A percentile compares a stretch with the other conserved stretches of the same genome.
phyloP scores from a whole-genome alignment of 2,329 filamentous ascomycete species.

The Capronia epimyces region DNA sequence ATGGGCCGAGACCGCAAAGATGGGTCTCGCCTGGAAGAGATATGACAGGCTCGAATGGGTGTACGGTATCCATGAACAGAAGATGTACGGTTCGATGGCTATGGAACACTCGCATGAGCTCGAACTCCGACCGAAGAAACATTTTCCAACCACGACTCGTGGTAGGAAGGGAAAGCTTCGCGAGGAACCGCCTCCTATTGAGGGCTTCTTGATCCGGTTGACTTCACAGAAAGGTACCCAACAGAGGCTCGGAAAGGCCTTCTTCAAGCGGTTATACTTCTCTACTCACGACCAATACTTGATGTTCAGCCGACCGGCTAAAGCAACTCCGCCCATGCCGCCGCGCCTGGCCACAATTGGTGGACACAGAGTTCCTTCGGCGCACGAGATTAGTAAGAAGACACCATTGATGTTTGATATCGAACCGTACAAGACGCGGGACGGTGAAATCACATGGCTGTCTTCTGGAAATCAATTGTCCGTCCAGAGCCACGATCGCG shows the following conservation, averaged over 20 bases:
- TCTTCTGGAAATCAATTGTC: constrained; percentile 42
- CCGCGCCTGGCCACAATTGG: constrained; percentile 47
- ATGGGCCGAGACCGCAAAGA: constrained; percentile 55
- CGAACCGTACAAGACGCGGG: constrained; percentile 54
- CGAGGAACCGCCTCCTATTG: constrained; percentile 57
- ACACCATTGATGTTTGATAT: constrained; percentile 58
- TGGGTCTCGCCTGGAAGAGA: constrained; percentile 63
- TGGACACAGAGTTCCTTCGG: constrained; percentile 47
- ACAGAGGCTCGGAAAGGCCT: constrained; percentile 54
- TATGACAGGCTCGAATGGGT: constrained; percentile 66
- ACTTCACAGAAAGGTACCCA: constrained; percentile 59
- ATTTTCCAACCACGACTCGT: constrained; percentile 53
- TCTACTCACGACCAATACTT: constrained; percentile 59
- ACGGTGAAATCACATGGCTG: constrained; percentile 54
- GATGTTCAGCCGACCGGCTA: constrained; percentile 57
- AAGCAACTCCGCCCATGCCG: constrained; percentile 54
- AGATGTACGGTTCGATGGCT: constrained; percentile 64
- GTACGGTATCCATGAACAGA: constrained; percentile 59
- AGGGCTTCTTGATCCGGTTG: constrained; percentile 61
- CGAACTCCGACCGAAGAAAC: constrained; percentile 59
- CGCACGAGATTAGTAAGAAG: constrained; percentile 51
- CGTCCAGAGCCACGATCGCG: constrained; percentile 50
- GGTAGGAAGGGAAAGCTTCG: constrained; percentile 36
- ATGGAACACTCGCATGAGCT: constrained; percentile 63
- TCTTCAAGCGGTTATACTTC: constrained; percentile 63